Percentiles rank a stretch among this genome's conserved stretches.
Conservation (phyloP, 352 stramenopile genomes). For the Pythium dissimile region DNA sequence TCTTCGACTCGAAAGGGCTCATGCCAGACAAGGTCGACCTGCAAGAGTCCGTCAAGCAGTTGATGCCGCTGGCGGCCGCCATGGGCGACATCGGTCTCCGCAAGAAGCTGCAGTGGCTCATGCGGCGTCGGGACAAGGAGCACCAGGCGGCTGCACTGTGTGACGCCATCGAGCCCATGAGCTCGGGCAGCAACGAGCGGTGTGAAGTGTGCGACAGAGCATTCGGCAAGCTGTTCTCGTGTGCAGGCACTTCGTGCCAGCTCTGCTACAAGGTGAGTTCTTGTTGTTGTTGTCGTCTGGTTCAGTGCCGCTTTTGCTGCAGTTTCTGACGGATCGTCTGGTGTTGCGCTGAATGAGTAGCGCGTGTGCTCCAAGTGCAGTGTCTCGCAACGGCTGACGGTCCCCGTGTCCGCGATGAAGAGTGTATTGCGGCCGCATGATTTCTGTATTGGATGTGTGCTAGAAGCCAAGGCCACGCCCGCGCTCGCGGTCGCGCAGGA, state of each 20-base stretch:
- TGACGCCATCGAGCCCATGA: slow-evolving; percentile 2
- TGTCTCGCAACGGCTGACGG: slow-evolving; percentile 1
- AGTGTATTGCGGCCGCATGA: not conserved
- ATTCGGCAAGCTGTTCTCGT: slow-evolving; percentile 5
- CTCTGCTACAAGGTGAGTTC: too few species aligned
- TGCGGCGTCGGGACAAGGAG: slow-evolving; percentile 16
- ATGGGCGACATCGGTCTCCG: slow-evolving; percentile 26
- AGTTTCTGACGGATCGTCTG: too few species aligned
- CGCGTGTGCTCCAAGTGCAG: slow-evolving; percentile 12
- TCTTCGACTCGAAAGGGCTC: slow-evolving; percentile 22
- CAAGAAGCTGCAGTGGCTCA: slow-evolving; percentile 48
- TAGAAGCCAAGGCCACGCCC: not conserved
- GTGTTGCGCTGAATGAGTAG: slow-evolving; percentile 1
- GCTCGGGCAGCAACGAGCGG: not conserved
- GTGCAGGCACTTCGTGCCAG: slow-evolving; percentile 3
- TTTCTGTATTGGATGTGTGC: slow-evolving; percentile 2
- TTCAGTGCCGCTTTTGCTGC: too few species aligned
- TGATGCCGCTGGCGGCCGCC: slow-evolving; percentile 5
- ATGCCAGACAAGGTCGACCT: slow-evolving; percentile 2
- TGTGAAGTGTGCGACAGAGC: slow-evolving; percentile 12
- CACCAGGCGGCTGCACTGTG: not conserved
- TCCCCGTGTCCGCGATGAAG: not conserved
- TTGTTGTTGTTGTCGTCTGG: too few species aligned
- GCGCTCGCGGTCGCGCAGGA: not conserved
- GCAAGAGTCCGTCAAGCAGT: slow-evolving; percentile 27